Evolutionary conservation across 2,329 filamentous ascomycete species (phyloP).

Genomic region (Fusarium begoniae): DNA sequence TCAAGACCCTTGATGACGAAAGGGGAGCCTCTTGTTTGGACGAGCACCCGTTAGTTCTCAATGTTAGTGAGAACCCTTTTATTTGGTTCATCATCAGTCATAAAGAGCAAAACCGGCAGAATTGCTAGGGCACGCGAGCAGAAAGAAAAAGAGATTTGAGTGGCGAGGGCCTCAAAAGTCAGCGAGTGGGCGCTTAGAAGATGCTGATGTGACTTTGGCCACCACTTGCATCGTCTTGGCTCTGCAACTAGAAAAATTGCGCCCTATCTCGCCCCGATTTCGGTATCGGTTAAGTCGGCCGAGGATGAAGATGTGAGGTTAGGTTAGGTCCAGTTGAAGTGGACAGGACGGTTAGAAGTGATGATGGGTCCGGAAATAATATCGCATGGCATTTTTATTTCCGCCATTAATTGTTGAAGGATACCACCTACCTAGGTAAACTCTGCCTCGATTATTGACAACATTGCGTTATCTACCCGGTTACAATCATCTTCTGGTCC

Average conservation of each 20-base stretch:
- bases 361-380: slow-evolving; percentile 15
- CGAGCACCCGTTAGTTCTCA: background rate
- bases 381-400: accelerated
- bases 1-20: slow-evolving; percentile 21
- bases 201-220: slow-evolving; percentile 13
- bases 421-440: background rate
- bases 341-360: background rate
- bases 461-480: background rate
- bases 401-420: background rate
- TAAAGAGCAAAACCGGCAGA: background rate
- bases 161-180: slow-evolving; percentile 31
- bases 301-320: background rate
- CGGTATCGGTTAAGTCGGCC: slow-evolving; percentile 24
- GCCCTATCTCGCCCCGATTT: slow-evolving; percentile 14
- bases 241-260: slow-evolving; percentile 27
- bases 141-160: slow-evolving; percentile 3
- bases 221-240: slow-evolving; percentile 33
- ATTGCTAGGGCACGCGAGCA: slow-evolving; percentile 19
- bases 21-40: background rate
- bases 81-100: slow-evolving; percentile 6
- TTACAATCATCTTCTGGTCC: background rate
- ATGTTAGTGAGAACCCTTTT: background rate
- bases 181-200: slow-evolving; percentile 19
- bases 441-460: background rate
- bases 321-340: background rate